A percentile compares a stretch with the other conserved stretches of the same genome.
These are phyloP conservation scores for Metarhizium rileyi DNA, from an alignment of 2,329 filamentous ascomycete genomes.

Conservation along the genomic window DNA sequence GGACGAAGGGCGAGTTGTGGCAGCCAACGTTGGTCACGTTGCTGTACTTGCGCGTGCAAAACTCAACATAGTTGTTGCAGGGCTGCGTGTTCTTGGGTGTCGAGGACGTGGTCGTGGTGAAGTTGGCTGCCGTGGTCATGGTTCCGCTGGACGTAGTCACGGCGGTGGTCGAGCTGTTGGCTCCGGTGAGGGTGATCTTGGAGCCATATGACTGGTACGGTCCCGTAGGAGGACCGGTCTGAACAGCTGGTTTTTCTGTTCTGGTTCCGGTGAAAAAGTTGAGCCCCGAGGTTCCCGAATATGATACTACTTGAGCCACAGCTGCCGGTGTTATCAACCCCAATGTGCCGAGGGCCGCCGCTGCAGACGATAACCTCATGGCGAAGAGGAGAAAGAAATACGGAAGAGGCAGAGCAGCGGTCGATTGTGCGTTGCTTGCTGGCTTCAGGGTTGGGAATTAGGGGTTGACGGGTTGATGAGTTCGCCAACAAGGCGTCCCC, in stretches of 20 bases:
- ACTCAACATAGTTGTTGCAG: conserved; percentile 71
- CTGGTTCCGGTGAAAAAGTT: conserved; percentile 28
- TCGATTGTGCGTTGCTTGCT: no score
- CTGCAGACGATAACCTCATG: conserved; percentile 16
- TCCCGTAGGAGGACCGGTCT: conserved; percentile 30
- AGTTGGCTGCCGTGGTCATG: conserved; percentile 31
- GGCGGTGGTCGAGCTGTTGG: conserved; percentile 23
- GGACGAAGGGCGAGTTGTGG: conserved; percentile 74
- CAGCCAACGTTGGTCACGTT: conserved; percentile 71
- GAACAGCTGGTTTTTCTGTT: conserved; percentile 26
- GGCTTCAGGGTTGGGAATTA: no score
- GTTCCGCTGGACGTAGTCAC: conserved; percentile 22
- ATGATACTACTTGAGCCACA: conserved; percentile 17
- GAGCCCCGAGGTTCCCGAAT: conserved; percentile 23
- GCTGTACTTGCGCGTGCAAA: conserved; percentile 67
- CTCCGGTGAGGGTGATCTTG: conserved; percentile 30
- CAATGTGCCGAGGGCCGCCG: conserved; percentile 8
- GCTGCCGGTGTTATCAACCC: conserved; percentile 15
- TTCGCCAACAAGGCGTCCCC: not conserved
- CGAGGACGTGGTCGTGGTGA: conserved; percentile 25
- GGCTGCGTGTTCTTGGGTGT: conserved; percentile 61
- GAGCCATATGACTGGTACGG: conserved; percentile 35
- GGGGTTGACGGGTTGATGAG: no score
- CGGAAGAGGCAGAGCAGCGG: no score
- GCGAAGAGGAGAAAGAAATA: not conserved